These are phyloP conservation scores for Entomortierella lignicola DNA, from an alignment of 192 early-diverging fungal species.

Conservation along the genomic window DNA sequence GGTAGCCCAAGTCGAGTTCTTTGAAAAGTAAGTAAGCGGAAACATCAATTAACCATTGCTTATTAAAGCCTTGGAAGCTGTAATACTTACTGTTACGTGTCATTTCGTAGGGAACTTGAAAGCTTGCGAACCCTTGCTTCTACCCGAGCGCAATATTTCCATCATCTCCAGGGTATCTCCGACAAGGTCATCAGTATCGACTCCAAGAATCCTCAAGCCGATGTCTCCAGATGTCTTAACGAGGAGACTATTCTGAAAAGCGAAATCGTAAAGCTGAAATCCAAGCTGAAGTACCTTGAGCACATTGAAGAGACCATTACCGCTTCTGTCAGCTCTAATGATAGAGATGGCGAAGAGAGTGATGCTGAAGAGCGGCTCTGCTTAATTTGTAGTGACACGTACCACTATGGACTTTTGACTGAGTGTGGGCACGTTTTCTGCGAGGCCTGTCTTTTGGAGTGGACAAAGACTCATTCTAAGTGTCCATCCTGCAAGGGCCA, in stretches of 20 bases:
- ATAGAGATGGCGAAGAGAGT: neutral
- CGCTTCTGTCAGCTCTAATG: neutral
- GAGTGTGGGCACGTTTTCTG: constrained; percentile 53
- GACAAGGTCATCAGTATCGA: constrained; percentile 36
- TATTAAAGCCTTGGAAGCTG: no score
- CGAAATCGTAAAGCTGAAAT: constrained; percentile 13
- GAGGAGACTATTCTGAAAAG: constrained; percentile 11
- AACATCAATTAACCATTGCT: no score
- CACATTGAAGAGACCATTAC: constrained; percentile 14
- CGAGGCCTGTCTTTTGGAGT: constrained; percentile 34
- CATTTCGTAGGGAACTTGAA: constrained; percentile 22
- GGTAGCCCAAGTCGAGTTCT: constrained; percentile 5
- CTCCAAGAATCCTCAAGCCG: constrained; percentile 11
- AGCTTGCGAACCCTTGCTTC: constrained; percentile 22
- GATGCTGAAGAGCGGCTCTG: constrained; percentile 23
- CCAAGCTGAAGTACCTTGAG: constrained; percentile 30
- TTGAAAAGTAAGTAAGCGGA: no score
- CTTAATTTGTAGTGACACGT: constrained; percentile 38
- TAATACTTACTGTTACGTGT: no score
- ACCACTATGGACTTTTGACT: constrained; percentile 33
- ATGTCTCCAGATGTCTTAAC: neutral
- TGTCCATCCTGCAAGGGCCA: constrained; percentile 42
- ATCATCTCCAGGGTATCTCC: constrained; percentile 47
- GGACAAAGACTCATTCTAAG: constrained; percentile 41
- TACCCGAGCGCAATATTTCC: constrained; percentile 45